A percentile compares a stretch with the other conserved stretches of the same genome.
Conservation (phyloP, 192 early-diverging fungal genomes). For the Lobosporangium transversale region DNA sequence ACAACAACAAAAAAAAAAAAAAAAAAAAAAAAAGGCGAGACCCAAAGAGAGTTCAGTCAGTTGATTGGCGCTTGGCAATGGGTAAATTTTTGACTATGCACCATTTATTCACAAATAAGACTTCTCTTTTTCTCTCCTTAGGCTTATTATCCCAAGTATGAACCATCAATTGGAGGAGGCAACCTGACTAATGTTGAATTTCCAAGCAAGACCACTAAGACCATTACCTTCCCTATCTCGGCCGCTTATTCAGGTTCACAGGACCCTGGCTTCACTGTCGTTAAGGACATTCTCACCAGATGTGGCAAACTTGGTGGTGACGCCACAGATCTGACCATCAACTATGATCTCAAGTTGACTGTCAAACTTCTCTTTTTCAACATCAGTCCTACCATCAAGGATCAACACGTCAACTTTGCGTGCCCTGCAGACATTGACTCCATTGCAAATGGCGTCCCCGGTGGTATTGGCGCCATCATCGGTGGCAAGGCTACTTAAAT, state of each 20-base stretch:
- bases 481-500: background rate
- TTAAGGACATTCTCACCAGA: conserved; percentile 50
- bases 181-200: conserved; percentile 52
- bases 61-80: background rate
- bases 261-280: conserved; percentile 38
- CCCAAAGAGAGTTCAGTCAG: background rate
- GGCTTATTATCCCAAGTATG: conserved; percentile 62
- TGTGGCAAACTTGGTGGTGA: conserved; percentile 52
- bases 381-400: conserved; percentile 54
- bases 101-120: background rate
- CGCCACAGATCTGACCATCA: conserved; percentile 43
- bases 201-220: conserved; percentile 33
- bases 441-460: background rate
- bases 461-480: background rate
- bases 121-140: conserved; percentile 27
- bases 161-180: conserved; percentile 58
- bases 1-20: too few species aligned
- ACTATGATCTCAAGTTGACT: conserved; percentile 59
- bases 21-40: too few species aligned
- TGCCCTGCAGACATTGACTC: conserved; percentile 46
- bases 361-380: conserved; percentile 58
- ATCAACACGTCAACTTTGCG: conserved; percentile 45
- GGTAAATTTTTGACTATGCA: background rate
- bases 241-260: conserved; percentile 43
- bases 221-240: conserved; percentile 57